Evolutionary conservation across 768 basidiomycete species (phyloP).

Genomic region (Suillus alpinus): DNA sequence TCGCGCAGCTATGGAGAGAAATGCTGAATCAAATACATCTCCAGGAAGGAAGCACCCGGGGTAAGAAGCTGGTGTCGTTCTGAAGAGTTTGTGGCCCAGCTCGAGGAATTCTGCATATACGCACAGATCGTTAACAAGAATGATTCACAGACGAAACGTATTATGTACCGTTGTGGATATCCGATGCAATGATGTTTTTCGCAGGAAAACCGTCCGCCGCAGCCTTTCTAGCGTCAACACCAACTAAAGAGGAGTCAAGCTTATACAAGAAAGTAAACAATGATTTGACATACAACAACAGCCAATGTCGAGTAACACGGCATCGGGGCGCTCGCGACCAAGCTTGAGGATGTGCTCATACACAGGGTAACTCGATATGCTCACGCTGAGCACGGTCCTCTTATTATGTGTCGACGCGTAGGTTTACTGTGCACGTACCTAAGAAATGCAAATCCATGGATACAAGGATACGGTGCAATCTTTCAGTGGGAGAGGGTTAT

Average conservation of each 20-base stretch:
- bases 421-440: constrained; percentile 10
- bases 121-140: not conserved
- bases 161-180: constrained; percentile 39
- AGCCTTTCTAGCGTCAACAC: too few relatives aligned
- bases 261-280: too few relatives aligned
- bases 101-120: constrained; percentile 50
- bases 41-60: constrained; percentile 54
- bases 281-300: constrained; percentile 37
- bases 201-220: constrained; percentile 43
- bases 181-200: constrained; percentile 36
- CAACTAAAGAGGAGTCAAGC: too few relatives aligned
- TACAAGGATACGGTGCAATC: constrained; percentile 22
- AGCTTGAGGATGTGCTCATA: constrained; percentile 32
- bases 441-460: constrained; percentile 21
- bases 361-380: not conserved
- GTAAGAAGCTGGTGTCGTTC: constrained; percentile 48
- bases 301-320: constrained; percentile 44
- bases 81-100: constrained; percentile 61
- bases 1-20: constrained; percentile 36
- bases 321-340: constrained; percentile 32
- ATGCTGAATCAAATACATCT: constrained; percentile 46
- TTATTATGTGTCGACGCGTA: not conserved
- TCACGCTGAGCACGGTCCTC: not conserved
- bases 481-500: not conserved
- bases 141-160: not conserved